These are phyloP conservation scores for Bauhinia variegata DNA, from an alignment of 306 rosid species.

Conservation along the genomic window DNA sequence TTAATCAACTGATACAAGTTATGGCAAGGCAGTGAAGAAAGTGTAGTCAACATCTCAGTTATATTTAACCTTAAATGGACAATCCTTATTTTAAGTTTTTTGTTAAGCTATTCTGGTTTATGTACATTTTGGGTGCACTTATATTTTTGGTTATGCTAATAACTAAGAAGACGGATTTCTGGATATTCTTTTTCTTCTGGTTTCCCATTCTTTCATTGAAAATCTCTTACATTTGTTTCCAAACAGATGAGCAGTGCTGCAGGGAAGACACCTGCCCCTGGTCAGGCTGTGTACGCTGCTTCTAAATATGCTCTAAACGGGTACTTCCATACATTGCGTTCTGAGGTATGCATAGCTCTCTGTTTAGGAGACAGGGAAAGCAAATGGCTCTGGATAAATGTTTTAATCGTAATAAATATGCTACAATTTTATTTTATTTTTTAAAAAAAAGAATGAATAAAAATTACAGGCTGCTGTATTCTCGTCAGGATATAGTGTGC, in stretches of 20 bases:
- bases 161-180: background rate
- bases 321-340: constrained; percentile 86
- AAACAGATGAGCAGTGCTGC: constrained; percentile 97
- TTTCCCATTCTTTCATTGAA: constrained; percentile 28
- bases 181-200: constrained; percentile 17
- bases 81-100: constrained; percentile 29
- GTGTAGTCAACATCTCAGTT: constrained; percentile 7
- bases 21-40: background rate
- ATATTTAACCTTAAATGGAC: constrained; percentile 6
- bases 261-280: constrained; percentile 92
- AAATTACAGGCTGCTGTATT: constrained; percentile 17
- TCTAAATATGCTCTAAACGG: constrained; percentile 92
- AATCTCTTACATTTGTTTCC: constrained; percentile 30
- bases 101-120: constrained; percentile 9
- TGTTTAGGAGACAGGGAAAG: constrained; percentile 29
- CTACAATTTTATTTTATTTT: constrained; percentile 6
- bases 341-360: constrained; percentile 65
- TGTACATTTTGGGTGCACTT: constrained; percentile 16
- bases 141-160: constrained; percentile 17
- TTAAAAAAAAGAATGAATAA: background rate
- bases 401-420: constrained; percentile 7
- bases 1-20: constrained; percentile 26
- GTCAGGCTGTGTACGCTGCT: constrained; percentile 94
- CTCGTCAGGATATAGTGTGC: constrained; percentile 9
- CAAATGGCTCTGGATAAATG: constrained; percentile 12